A percentile compares a stretch with the other conserved stretches of the same genome.
Conservation (phyloP, 108 stramenopile species). For the Nitzschia sp. region DNA sequence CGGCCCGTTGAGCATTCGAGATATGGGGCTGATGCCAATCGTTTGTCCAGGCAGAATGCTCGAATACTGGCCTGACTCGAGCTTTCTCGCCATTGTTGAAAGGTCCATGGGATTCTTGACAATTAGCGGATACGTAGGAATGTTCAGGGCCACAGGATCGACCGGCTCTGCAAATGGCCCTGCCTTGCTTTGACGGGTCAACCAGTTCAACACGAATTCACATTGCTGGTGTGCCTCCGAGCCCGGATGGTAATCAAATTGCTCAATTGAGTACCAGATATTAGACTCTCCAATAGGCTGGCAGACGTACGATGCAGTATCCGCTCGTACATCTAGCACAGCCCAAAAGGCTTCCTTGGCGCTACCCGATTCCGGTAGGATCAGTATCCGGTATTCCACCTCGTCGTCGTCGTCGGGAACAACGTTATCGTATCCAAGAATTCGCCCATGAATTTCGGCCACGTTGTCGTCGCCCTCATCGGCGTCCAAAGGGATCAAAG, state of each 20-base stretch:
- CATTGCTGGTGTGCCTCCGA: constrained; percentile 74
- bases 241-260: constrained; percentile 64
- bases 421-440: constrained; percentile 49
- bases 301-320: constrained; percentile 38
- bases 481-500: constrained; percentile 40
- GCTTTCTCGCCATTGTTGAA: constrained; percentile 74
- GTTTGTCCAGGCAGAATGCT: constrained; percentile 53
- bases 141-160: constrained; percentile 88
- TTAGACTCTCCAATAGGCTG: constrained; percentile 11
- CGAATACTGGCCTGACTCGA: constrained; percentile 83
- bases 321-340: constrained; percentile 45
- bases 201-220: constrained; percentile 51
- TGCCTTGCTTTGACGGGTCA: constrained; percentile 55
- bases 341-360: constrained; percentile 60
- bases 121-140: constrained; percentile 89
- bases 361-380: constrained; percentile 31
- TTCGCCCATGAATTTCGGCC: constrained; percentile 29
- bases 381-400: constrained; percentile 40
- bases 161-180: constrained; percentile 82
- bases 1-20: constrained; percentile 75
- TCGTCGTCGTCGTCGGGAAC: constrained; percentile 25
- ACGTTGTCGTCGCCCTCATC: constrained; percentile 19
- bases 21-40: constrained; percentile 39
- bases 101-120: constrained; percentile 95
- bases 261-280: constrained; percentile 54